These are phyloP conservation scores for Aspergillus quadricinctus DNA, from an alignment of 2,329 filamentous ascomycete species.

Conservation along the genomic window DNA sequence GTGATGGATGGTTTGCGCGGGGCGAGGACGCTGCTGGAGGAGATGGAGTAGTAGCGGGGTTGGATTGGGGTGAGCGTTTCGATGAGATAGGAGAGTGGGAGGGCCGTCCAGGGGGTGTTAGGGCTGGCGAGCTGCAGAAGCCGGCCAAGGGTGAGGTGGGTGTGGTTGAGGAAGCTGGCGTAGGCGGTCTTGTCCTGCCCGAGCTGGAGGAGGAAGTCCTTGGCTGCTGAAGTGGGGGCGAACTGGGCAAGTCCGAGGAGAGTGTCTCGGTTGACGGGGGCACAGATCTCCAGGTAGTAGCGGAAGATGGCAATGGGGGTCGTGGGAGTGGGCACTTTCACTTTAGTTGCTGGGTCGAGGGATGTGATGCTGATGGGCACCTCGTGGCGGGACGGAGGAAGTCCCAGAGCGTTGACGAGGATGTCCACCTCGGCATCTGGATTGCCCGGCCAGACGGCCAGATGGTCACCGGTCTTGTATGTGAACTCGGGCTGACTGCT, in stretches of 20 bases:
- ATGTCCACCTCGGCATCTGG: conserved; percentile 63
- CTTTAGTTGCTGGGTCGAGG: conserved; percentile 64
- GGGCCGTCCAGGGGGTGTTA: conserved; percentile 66
- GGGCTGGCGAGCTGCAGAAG: conserved; percentile 56
- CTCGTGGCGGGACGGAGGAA: conserved; percentile 15
- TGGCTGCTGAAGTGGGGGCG: conserved; percentile 70
- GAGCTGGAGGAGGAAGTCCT: conserved; percentile 75
- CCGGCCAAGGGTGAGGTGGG: conserved; percentile 62
- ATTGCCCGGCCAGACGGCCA: conserved; percentile 89
- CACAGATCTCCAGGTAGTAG: conserved; percentile 90
- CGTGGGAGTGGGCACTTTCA: conserved; percentile 85
- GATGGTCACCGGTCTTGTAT: conserved; percentile 92
- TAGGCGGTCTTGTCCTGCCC: conserved; percentile 85
- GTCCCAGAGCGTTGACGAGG: neutral
- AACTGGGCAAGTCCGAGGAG: conserved; percentile 77
- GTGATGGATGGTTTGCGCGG: conserved; percentile 64
- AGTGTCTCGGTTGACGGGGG: conserved; percentile 87
- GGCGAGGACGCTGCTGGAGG: conserved; percentile 54
- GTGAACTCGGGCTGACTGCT: conserved; percentile 69
- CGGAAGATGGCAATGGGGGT: conserved; percentile 81
- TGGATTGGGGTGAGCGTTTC: conserved; percentile 84
- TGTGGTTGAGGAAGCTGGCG: conserved; percentile 67
- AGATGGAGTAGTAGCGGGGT: conserved; percentile 94
- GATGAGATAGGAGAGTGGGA: conserved; percentile 84
- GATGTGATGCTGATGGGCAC: conserved; percentile 52